Evolutionary conservation across 176 grass and related monocot genomes (phyloP), one percentile per base, ranked within the genome.

Genomic region (Hordeum marinum): DNA sequence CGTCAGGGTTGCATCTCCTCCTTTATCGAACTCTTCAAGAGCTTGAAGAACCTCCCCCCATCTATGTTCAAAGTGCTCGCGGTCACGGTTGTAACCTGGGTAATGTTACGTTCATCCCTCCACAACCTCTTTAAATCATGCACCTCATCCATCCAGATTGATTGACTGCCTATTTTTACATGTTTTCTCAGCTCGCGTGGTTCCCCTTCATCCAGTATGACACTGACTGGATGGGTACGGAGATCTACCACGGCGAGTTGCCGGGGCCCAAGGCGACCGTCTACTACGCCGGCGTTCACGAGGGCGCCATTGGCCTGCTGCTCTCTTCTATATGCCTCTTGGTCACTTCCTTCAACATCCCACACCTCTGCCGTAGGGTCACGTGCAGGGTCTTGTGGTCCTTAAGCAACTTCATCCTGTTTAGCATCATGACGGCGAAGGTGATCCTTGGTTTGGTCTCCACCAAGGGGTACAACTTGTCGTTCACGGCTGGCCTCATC

Each of bases 81-180:
- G 26, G 85, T 95, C 75, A 98, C 92, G 5, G 78, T 52, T 54
- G 55, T 98, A 25, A 95, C 93, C 48, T 98, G 95, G 92, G 95
- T 94, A 94, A 55, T 55, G 9, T 2, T 73, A 8, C 15, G 70
- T 48, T 25, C 41, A 27, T 26, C 34, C 34, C 34, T 35, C 24
- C 8, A 23, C 9, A 75, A 50, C 20, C 1, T 50, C 46, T 17
- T 17, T 17, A 17, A 50, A 50, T 35, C 46, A 4, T 50, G 46
- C 46, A 50, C 14, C 20, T 14, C 35, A 41, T 11, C 20, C 50
- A 4, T 32, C 0, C 21, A 24, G 21, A 46, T 13, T 40, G 37
- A 20, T 20, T 55, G 52, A 55, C 17, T 55, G 52, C 20, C 12
- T 64, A 13, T 14, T 15, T 6, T 6, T 2, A 7, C 9, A 54